A percentile compares a stretch with the other conserved stretches of the same genome.
These are phyloP conservation scores for Saturnispora halmiae DNA, from an alignment of 805 yeast species.

Conservation along the genomic window DNA sequence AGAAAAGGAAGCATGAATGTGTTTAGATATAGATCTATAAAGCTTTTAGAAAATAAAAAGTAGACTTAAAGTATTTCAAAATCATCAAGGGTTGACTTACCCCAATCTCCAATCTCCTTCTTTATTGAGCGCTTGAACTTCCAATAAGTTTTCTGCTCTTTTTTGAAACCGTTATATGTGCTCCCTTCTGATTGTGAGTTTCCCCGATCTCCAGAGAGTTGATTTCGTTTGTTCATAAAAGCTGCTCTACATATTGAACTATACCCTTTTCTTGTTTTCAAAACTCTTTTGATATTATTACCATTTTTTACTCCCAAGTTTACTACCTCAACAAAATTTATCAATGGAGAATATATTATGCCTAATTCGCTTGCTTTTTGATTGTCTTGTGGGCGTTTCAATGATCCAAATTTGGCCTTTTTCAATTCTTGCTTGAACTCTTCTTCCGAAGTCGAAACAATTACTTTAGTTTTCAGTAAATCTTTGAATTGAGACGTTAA, in stretches of 20 bases:
- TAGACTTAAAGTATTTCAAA: slow-evolving; percentile 8
- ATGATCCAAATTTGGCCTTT: not conserved
- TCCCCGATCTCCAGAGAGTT: not conserved
- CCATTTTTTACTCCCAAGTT: slow-evolving; percentile 59
- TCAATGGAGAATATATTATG: slow-evolving; percentile 22
- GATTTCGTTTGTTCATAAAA: slow-evolving; percentile 9
- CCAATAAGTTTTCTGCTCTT: not conserved
- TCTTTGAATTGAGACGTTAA: slow-evolving; percentile 7
- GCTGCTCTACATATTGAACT: slow-evolving; percentile 12
- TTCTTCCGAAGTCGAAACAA: slow-evolving; percentile 11
- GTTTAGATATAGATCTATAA: not conserved
- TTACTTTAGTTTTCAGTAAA: not conserved
- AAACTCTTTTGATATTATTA: slow-evolving; percentile 36
- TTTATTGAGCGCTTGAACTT: slow-evolving; percentile 9
- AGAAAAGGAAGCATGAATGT: no score
- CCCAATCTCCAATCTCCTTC: slow-evolving; percentile 13
- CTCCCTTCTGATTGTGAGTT: not conserved
- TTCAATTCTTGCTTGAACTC: not conserved
- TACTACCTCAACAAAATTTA: slow-evolving; percentile 30
- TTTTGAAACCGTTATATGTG: slow-evolving; percentile 16
- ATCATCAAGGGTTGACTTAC: slow-evolving; percentile 11
- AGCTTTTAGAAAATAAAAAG: not conserved
- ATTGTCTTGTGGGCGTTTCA: slow-evolving; percentile 8
- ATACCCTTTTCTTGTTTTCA: slow-evolving; percentile 29
- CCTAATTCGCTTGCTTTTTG: slow-evolving; percentile 22